Percentiles rank a stretch among this genome's conserved stretches.
These are phyloP conservation scores for Camellia sinensis DNA, from an alignment of 148 eudicot species.

Conservation along the genomic window DNA sequence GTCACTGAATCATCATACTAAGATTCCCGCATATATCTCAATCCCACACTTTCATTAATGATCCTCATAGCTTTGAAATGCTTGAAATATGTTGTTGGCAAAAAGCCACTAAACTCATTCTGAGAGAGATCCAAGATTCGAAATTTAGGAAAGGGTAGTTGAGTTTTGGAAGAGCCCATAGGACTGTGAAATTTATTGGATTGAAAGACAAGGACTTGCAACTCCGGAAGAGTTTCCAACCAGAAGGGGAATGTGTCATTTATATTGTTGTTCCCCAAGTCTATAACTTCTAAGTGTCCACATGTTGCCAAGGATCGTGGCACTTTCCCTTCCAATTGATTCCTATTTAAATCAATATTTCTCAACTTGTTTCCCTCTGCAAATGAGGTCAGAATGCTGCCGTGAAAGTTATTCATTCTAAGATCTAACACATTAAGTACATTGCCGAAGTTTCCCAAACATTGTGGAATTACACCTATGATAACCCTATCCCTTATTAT, in stretches of 20 bases:
- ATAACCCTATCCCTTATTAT: too few relatives aligned
- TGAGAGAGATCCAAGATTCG: slow-evolving; percentile 30
- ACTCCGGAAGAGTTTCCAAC: slow-evolving; percentile 9
- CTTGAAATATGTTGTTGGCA: slow-evolving; percentile 20
- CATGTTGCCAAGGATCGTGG: slow-evolving; percentile 30
- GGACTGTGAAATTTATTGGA: slow-evolving; percentile 11
- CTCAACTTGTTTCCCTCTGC: neutral
- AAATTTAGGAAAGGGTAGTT: slow-evolving; percentile 15
- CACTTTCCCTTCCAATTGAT: slow-evolving; percentile 26
- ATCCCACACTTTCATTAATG: neutral
- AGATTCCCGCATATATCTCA: neutral
- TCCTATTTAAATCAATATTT: slow-evolving; percentile 11
- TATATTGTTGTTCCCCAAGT: slow-evolving; percentile 31
- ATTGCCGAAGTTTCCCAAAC: slow-evolving; percentile 14
- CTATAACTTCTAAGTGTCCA: slow-evolving; percentile 20
- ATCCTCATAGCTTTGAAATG: slow-evolving; percentile 19
- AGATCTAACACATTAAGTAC: slow-evolving; percentile 13
- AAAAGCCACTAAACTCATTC: slow-evolving; percentile 29
- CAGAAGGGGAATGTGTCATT: slow-evolving; percentile 22
- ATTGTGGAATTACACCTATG: slow-evolving; percentile 21
- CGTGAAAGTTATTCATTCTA: slow-evolving; percentile 5
- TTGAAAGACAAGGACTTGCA: slow-evolving; percentile 16
- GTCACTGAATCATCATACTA: neutral
- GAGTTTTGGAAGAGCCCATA: neutral
- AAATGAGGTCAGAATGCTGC: slow-evolving; percentile 7